Evolutionary conservation across 306 rosid species (phyloP), one percentile per base, ranked within the genome.

Genomic region (Pueraria montana): DNA sequence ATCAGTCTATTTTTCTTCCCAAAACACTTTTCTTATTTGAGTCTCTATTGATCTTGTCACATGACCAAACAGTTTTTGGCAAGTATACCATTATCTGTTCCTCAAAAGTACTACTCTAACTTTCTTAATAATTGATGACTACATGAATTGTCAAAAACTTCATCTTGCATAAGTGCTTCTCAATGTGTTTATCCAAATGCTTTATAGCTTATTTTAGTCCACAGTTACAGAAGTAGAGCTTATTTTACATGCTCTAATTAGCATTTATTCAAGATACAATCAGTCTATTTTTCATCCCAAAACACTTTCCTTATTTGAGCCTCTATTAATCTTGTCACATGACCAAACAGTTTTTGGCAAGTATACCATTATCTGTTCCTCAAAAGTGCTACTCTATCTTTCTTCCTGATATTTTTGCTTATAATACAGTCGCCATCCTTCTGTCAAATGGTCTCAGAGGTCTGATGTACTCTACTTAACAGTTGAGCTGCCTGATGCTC

Each of bases 381-480:
- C 17, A 3, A n/a, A n/a, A n/a, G 26, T 65, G 13, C 7, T 2
- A n/a, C 48, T 4, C 72, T 34, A n/a, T 17, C 7, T 66, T 16
- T 65, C 72, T 14, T 36, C 49, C 45, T 65, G 46, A 9, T 18
- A 36, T 38, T 14, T 64, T 17, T 64, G 21, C 6, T 34, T 46
- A 20, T 59, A 46, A 46, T 83, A 30, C 82, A 91, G 96, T 79
- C 89, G 93, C 10, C 92, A 90, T 79, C 96, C 96, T 12, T 46
- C 64, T n/a, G 88, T 88, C 72, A 87, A 83, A 81, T 91, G 93
- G 92, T 92, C 93, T 32, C 93, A 91, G 87, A 87, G 91, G 76
- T 77, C 87, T 58, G 92, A 90, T 43, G 77, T 65, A 8, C 67
- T 90, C 40, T 88, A 76, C 87, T 72, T 91, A 66, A 91, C 93